Conservation (phyloP, 2,329 filamentous ascomycete species). For the Phialophora tarda region DNA sequence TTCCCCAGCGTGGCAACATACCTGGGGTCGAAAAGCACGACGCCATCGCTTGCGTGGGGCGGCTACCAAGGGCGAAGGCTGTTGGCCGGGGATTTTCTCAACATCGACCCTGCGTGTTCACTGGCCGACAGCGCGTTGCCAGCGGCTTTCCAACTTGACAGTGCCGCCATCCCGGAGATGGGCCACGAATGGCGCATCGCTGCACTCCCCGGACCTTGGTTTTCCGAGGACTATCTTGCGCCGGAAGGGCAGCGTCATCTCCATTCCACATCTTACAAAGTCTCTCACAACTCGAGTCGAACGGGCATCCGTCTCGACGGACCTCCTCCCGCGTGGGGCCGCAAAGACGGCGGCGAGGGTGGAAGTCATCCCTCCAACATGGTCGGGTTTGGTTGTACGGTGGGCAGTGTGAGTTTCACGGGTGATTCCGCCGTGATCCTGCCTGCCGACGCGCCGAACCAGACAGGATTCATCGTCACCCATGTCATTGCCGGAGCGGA, state of each 20-base stretch:
- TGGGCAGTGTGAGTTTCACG: conserved; percentile 64
- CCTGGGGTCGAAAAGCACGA: conserved; percentile 65
- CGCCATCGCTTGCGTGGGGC: conserved; percentile 61
- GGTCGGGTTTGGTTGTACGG: conserved; percentile 63
- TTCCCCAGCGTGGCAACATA: conserved; percentile 50
- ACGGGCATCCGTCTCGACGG: conserved; percentile 65
- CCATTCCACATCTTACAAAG: conserved; percentile 60
- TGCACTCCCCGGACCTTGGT: conserved; percentile 50
- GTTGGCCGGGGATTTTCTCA: conserved; percentile 11
- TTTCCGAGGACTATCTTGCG: conserved; percentile 56
- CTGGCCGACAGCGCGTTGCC: background rate
- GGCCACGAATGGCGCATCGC: background rate
- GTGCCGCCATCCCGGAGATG: background rate
- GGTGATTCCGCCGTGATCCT: conserved; percentile 66
- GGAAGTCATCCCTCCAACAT: conserved; percentile 66
- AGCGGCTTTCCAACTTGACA: background rate
- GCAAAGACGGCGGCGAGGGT: conserved; percentile 65
- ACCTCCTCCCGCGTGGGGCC: conserved; percentile 62
- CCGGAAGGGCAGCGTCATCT: conserved; percentile 58
- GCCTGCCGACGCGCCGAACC: conserved; percentile 62
- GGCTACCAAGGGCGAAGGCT: conserved; percentile 57
- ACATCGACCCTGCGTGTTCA: background rate
- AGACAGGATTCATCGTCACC: conserved; percentile 63
- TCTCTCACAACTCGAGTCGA: conserved; percentile 65
- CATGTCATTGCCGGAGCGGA: conserved; percentile 62